phyloP scores from a whole-genome alignment of 2,329 filamentous ascomycete species.

The Xylaria sp. region DNA sequence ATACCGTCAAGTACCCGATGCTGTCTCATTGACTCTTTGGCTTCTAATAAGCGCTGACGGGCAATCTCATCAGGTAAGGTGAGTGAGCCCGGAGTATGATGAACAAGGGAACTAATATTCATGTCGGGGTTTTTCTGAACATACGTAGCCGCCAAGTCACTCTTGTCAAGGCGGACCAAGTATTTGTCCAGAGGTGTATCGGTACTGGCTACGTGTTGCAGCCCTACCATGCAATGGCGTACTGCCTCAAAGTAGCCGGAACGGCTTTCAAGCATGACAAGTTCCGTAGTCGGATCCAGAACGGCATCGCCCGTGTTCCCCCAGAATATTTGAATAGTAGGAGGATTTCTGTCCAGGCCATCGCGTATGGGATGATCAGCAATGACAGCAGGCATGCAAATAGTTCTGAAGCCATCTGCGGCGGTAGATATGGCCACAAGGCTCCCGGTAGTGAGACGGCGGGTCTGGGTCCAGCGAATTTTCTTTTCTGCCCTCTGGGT shows the following conservation, averaged over 20 bases:
- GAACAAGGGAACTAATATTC: constrained; percentile 50
- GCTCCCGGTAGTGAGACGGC: constrained; percentile 62
- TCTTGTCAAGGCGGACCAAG: constrained; percentile 60
- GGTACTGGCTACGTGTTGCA: constrained; percentile 66
- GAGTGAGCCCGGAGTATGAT: constrained; percentile 42
- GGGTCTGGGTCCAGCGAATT: constrained; percentile 71
- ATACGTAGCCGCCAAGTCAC: constrained; percentile 47
- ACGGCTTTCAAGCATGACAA: constrained; percentile 82
- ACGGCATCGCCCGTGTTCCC: constrained; percentile 65
- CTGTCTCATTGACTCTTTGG: constrained; percentile 34
- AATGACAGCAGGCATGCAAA: constrained; percentile 76
- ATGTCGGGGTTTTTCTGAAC: constrained; percentile 47
- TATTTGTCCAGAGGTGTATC: constrained; percentile 71
- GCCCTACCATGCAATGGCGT: constrained; percentile 75
- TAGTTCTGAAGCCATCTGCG: constrained; percentile 69
- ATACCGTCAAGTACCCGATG: constrained; percentile 44
- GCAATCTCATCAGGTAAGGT: constrained; percentile 26
- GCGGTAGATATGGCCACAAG: constrained; percentile 63
- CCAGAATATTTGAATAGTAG: constrained; percentile 81
- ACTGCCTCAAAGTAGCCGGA: constrained; percentile 80
- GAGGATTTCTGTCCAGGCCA: constrained; percentile 71
- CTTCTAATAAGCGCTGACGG: constrained; percentile 35
- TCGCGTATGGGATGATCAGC: constrained; percentile 72
- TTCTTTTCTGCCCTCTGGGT: constrained; percentile 70
- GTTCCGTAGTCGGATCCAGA: constrained; percentile 75